Base-by-base conservation (phyloP, 495 filamentous ascomycete genomes). In the Neurospora sp. region DNA sequence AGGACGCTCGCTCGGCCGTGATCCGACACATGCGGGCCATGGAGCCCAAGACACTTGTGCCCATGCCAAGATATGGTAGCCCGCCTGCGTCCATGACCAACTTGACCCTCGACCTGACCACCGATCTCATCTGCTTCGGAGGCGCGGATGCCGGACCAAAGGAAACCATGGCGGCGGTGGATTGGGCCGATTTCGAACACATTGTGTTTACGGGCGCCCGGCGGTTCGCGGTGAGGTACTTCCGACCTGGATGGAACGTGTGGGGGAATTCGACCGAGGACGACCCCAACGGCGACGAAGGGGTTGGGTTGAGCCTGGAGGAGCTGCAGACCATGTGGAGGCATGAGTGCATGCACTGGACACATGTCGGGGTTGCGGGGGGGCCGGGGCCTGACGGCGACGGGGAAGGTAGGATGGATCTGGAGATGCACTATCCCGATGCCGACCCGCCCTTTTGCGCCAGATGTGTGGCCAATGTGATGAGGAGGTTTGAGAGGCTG, bases 61-160 rank as follows among this genome's bases (percentile, higher is more conserved):
- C 71, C 7, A 72, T 70, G 27, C 31, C 72, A 38, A 35, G 73
- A 74, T n/a, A 75, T 74, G n/a, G 72, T 77, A n/a, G 48, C 59
- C 44, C 69, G 74, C 5, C 40, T 70, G 14, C 16, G 8, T 39
- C 14, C 20, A 71, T 40, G 44, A 42, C 69, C 27, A 37, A 70
- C 35, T 40, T 79, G 18, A 18, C 9, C 31, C 48, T 79, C 1
- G 75, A 79, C n/a, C 68, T 79, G 2, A 37, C 31, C 16, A 35
- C 18, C 20, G 76, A 79, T 39, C 31, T 79, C 22, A 37, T 79
- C n/a, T 76, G 74, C 20, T 71, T 78, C 10, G 72, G 70, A 2
- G 46, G 46, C 12, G 39, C 73, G 3, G 72, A 71, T 18, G 70
- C 68, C 0, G 69, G 39, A 18, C 11, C 16, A 4, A 46, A 38